Evolutionary conservation across 2,329 filamentous ascomycete genomes (phyloP), one percentile per base, ranked within the genome.

Genomic region (Capronia americana): DNA sequence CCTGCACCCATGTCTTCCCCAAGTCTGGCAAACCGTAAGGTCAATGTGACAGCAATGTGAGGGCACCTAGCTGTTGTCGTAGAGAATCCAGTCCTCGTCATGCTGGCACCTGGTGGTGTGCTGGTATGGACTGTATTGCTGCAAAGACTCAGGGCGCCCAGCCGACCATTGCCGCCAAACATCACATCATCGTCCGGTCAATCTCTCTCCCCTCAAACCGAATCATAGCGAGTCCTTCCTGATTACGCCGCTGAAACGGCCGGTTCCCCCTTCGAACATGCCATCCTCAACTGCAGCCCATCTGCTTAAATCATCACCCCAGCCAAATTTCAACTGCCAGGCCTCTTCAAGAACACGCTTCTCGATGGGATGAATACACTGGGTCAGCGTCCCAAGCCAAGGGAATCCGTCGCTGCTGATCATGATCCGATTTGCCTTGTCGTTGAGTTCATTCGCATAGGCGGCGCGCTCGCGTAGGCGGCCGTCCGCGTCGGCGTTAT

Each of bases 271-370:
- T 57, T 72, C 69, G 28, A 66, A 69, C 51, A 73, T 72, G 6
- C 73, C 74, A 69, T 76, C 75, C 58, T 75, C 72, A 30, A 69
- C 64, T 1, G 69, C 68, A 24, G 69, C 72, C 70, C 65, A 73
- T 7, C 70, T 61, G 14, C 57, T 67, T 54, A 69, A 41, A 41
- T 68, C 64, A 32, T 73, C 62, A 4, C 61, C 65, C 74, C 73
- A 74, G 4, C 75, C 74, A 44, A 74, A 70, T 12, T 34, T 66
- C 72, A 76, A 71, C 1, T 69, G 64, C 64, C 73, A 76, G 4
- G 67, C 72, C 28, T 64, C 61, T 60, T 72, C 69, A n/a, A 76
- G 64, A 10, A 74, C 63, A 23, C 70, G 69, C 58, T 72, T 69
- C 44, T 77, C 75, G 11, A 74, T 71, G 5, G 68, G 65, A 34